Percentiles rank a stretch among this genome's conserved stretches.
These are phyloP conservation scores for Blumeriella jaapii DNA, from an alignment of 2,329 filamentous ascomycete genomes.

Conservation along the genomic window DNA sequence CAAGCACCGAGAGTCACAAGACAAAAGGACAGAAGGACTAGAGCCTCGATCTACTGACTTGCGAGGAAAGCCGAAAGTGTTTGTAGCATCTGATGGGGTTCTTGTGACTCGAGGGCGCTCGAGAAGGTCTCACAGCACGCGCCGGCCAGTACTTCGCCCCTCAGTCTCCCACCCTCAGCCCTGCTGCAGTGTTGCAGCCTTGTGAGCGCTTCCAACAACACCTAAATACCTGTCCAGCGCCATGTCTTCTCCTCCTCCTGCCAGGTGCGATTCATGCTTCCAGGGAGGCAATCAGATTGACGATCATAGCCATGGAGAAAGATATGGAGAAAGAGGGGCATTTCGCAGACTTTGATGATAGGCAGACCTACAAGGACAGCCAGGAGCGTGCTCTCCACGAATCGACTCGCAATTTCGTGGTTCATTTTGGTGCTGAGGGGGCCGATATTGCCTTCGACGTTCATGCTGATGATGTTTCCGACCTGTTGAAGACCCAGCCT, in stretches of 20 bases:
- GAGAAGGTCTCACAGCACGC: neutral
- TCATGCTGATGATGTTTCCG: conserved; percentile 30
- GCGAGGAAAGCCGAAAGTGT: neutral
- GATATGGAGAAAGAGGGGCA: conserved; percentile 14
- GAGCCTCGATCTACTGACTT: neutral
- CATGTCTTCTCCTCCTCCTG: conserved; percentile 6
- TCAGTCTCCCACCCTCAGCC: conserved; percentile 5
- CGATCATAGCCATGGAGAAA: no score
- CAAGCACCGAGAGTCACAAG: conserved; percentile 5
- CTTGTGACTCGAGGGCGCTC: conserved; percentile 11
- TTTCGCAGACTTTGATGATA: conserved; percentile 39
- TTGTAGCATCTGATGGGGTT: conserved; percentile 10
- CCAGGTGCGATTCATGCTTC: conserved; percentile 2
- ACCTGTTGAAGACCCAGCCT: conserved; percentile 28
- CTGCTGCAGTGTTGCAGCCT: conserved; percentile 4
- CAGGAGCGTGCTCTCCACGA: conserved; percentile 31
- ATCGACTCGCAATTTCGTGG: conserved; percentile 45
- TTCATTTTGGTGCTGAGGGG: conserved; percentile 48
- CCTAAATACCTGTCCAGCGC: conserved; percentile 6
- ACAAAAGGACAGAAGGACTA: conserved; percentile 1
- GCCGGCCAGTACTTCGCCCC: neutral
- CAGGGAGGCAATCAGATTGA: neutral
- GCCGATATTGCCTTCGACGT: conserved; percentile 48
- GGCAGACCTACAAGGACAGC: conserved; percentile 34
- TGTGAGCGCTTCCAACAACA: conserved; percentile 8